A percentile compares a stretch with the other conserved stretches of the same genome.
These are phyloP conservation scores for Tolypocladium ovalisporum DNA, from an alignment of 2,329 filamentous ascomycete species.

Conservation along the genomic window DNA sequence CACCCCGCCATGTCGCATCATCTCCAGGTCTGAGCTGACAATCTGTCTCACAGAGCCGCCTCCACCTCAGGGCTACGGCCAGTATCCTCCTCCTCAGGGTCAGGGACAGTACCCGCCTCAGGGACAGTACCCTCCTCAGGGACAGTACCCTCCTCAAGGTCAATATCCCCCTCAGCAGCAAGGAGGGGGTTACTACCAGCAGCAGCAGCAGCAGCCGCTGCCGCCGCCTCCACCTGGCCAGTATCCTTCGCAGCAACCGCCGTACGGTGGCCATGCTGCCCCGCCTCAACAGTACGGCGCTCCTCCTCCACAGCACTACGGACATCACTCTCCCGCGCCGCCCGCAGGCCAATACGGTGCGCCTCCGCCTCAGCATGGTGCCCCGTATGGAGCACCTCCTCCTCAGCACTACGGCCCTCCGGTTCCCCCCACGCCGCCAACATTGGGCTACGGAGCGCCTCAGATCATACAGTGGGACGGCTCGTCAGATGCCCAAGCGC, in stretches of 20 bases:
- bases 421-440: constrained; percentile 50
- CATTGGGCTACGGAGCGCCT: constrained; percentile 62
- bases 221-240: constrained; percentile 12
- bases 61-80: constrained; percentile 28
- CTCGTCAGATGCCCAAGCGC: constrained; percentile 53
- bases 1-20: neutral
- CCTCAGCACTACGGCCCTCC: constrained; percentile 23
- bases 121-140: constrained; percentile 16
- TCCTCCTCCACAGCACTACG: constrained; percentile 15
- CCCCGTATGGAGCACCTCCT: constrained; percentile 23
- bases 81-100: constrained; percentile 16
- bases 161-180: constrained; percentile 20
- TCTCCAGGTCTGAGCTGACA: neutral
- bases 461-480: constrained; percentile 62
- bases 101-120: constrained; percentile 15
- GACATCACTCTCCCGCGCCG: constrained; percentile 7
- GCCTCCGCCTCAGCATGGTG: constrained; percentile 24
- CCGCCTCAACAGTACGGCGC: constrained; percentile 16
- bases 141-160: constrained; percentile 15
- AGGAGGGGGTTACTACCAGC: constrained; percentile 17
- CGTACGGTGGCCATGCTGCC: constrained; percentile 7
- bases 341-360: constrained; percentile 26
- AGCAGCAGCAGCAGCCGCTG: constrained; percentile 14
- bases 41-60: constrained; percentile 16
- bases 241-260: constrained; percentile 14